Conservation (phyloP, 345 rosid species). For the Fremontodendron californicum region DNA sequence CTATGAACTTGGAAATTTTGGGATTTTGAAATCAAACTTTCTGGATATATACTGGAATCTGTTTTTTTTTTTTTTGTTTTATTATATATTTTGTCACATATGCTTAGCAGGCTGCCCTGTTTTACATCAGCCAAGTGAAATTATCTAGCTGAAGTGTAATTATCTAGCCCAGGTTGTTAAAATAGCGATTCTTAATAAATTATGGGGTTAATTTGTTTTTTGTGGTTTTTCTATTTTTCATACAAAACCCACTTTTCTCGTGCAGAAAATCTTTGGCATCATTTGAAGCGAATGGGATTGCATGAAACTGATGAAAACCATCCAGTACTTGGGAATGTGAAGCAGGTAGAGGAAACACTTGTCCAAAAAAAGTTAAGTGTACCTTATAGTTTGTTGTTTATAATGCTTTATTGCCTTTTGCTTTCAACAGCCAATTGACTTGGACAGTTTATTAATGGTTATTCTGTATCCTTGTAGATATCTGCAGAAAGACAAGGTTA, state of each 20-base stretch:
- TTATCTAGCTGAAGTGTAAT: not conserved
- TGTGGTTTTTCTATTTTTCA: not conserved
- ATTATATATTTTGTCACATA: not conserved
- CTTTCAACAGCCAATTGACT: not conserved
- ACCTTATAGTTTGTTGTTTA: constrained; percentile 3
- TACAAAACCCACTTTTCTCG: not conserved
- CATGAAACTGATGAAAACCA: constrained; percentile 60
- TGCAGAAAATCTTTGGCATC: constrained; percentile 82
- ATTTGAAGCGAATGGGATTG: constrained; percentile 68
- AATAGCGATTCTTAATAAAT: too few species aligned
- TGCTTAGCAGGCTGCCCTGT: not conserved
- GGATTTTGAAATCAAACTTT: not conserved
- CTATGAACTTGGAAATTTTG: not conserved
- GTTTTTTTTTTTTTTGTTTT: not conserved
- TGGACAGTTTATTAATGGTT: not conserved
- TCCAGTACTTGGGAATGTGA: constrained; percentile 67
- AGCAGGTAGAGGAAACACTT: constrained; percentile 67
- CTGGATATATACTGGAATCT: not conserved
- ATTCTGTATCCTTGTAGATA: constrained; percentile 37
- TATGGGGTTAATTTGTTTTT: not conserved
- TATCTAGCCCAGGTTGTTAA: too few species aligned
- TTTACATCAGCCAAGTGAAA: not conserved
- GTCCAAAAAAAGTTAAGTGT: constrained; percentile 72
- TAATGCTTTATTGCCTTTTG: constrained; percentile 6
- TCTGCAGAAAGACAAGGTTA: constrained; percentile 83